Base-by-base conservation (phyloP, 768 basidiomycete genomes). In the Hydnomerulius pinastri region DNA sequence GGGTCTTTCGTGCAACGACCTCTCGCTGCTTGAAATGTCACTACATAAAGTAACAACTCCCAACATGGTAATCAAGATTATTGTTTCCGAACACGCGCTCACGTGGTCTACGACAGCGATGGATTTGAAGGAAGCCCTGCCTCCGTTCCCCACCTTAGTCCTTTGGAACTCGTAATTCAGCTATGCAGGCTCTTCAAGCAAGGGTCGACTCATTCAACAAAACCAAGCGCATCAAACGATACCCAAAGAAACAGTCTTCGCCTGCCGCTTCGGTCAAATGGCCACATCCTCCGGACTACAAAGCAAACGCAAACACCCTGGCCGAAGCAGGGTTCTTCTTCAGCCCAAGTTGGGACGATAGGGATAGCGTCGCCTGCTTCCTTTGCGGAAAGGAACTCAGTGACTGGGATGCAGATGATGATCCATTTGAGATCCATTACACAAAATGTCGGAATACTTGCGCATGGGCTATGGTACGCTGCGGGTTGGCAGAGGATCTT, bases 251-350 rank as follows among this genome's bases (percentile, higher is more conserved):
- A 63, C 61, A 72, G 8, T 76, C 77, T 29, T 72, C 82, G 2
- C 72, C 71, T 1, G 57, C 69, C 1, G 69, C 71, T 33, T 57
- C 81, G n/a, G 48, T 74, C 41, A 87, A 82, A 70, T 98, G 92
- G 91, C 87, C 92, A 0, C 90, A 95, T 57, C 79, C 87, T 0
- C 36, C 67, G 0, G 59, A 72, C 15, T 90, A 82, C 65, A 70
- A 72, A 43, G 86, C 94, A 39, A 93, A 81, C 43, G 85, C 94
- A 1, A 70, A 77, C 46, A 76, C 80, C 4, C 81, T 98, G 13
- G 87, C 95, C 2, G 83, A 87, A 56, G 95, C 95, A 2, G 95
- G 95, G 8, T 98, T 96, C 72, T 95, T 82, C 75, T 94, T 78
- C 70, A 76, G 76, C 54, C 91, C 91, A 0, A 81, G 79, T 55